phyloP scores from a whole-genome alignment of 305 asterid species.

The Solanum aculeatissimum region DNA sequence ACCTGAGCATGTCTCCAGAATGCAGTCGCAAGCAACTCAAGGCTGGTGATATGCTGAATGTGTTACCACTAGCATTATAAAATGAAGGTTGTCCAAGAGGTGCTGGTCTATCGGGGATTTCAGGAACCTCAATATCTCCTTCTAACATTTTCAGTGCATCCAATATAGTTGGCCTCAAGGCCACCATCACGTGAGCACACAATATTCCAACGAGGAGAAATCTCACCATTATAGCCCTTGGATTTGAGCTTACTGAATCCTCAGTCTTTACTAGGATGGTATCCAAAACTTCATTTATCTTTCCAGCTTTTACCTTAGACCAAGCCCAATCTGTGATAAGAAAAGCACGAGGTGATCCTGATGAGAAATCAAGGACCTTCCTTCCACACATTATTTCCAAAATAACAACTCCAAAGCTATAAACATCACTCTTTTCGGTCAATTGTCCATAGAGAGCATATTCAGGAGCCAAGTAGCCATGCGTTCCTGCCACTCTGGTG shows the following conservation, averaged over 20 bases:
- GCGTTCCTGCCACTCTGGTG: conserved; percentile 86
- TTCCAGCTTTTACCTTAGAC: conserved; percentile 58
- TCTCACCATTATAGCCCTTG: conserved; percentile 63
- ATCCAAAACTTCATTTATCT: conserved; percentile 47
- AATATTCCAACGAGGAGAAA: conserved; percentile 63
- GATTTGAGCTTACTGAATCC: conserved; percentile 38
- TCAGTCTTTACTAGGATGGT: conserved; percentile 25
- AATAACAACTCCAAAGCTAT: conserved; percentile 79
- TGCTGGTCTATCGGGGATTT: conserved; percentile 62
- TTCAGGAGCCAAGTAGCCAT: conserved; percentile 85
- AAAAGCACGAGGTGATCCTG: conserved; percentile 34
- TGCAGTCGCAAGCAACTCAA: conserved; percentile 40
- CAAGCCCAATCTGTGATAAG: conserved; percentile 89
- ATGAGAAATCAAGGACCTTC: conserved; percentile 62
- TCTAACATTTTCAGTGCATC: conserved; percentile 86
- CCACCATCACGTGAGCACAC: conserved; percentile 85
- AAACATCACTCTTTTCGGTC: conserved; percentile 83
- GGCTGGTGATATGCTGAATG: conserved; percentile 61
- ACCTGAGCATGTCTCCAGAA: conserved; percentile 71
- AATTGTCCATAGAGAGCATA: conserved; percentile 90
- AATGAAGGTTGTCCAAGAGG: conserved; percentile 67
- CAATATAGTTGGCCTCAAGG: conserved; percentile 66
- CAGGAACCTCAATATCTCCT: conserved; percentile 77
- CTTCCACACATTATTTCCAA: conserved; percentile 93
- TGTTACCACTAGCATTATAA: conserved; percentile 14